Evolutionary conservation across 164 flowering plant species (phyloP), one percentile per base, ranked within the genome.

Genomic region (Aristolochia fimbriata): DNA sequence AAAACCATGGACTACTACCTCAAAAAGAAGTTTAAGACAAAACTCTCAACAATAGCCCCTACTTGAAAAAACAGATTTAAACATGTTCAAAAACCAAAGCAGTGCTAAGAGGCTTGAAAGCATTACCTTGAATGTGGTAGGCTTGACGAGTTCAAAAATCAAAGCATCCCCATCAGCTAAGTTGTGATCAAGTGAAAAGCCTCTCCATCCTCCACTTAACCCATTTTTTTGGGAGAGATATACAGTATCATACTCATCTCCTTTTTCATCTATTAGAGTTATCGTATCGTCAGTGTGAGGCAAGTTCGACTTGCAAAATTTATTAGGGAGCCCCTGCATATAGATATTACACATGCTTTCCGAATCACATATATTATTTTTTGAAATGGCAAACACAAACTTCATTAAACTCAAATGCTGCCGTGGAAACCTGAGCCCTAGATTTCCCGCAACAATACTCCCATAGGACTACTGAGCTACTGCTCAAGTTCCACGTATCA

Each of bases 121-220:
- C 48, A 56, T 51, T 31, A 88, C 96, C 96, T 86, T 81, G 52
- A 89, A 86, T 51, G 53, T 69, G 10, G 74, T 73, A n/a, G 75
- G 81, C 23, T 58, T 68, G 23, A 75, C 62, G 20, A 89, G 66
- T 47, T 89, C 91, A 65, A 89, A 87, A 37, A 89, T 78, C 47
- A 85, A 48, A 9, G 88, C 83, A 85, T 89, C 96, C 3, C 94
- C 96, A 73, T 87, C 94, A 54, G 76, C 83, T 24, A 89, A 64
- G 3, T 80, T 73, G 68, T 89, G 94, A 24, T 72, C 86, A 22
- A 79, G 41, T 0, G 96, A 73, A 64, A 84, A 88, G 0, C 89
- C 88, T 66, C 77, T 83, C 96, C 93, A 86, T 47, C 93, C 93
- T 59, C 76, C 93, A 70, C 87, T 83, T 30, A 88, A 81, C 33